Conservation (phyloP, 345 rosid species). For the Cardamine chenopodiifolia region DNA sequence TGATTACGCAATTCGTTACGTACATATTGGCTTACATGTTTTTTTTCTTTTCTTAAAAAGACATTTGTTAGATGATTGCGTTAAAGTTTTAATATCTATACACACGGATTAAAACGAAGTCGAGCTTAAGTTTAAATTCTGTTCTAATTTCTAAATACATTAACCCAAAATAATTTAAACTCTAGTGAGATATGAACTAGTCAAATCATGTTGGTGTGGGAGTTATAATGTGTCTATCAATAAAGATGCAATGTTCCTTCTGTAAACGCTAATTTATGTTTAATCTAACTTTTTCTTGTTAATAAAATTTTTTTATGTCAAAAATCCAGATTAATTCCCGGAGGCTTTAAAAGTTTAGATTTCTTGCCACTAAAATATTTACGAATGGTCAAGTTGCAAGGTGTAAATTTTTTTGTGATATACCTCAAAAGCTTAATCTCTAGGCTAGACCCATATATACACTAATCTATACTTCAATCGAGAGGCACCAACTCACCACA, state of each 20-base stretch:
- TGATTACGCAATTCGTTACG: conserved; percentile 36
- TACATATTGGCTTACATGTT: neutral
- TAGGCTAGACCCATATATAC: too few species aligned
- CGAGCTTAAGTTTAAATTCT: neutral
- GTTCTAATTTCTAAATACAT: neutral
- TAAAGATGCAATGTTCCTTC: neutral
- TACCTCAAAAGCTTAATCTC: too few species aligned
- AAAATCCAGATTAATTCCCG: too few species aligned
- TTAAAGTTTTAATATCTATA: neutral
- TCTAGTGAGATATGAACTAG: neutral
- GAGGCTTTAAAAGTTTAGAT: too few species aligned
- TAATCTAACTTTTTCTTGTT: too few species aligned
- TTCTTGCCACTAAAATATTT: too few species aligned
- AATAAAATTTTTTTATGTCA: too few species aligned
- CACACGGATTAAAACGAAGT: conserved; percentile 1
- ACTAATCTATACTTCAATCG: too few species aligned
- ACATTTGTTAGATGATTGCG: neutral
- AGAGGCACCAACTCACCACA: too few species aligned
- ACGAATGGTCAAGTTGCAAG: too few species aligned
- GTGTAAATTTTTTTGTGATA: too few species aligned
- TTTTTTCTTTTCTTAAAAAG: neutral
- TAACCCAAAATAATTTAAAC: neutral
- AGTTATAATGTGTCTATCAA: neutral
- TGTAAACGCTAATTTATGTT: neutral
- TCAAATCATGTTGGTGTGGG: neutral